A percentile compares a stretch with the other conserved stretches of the same genome.
phyloP scores from a whole-genome alignment of 176 grass and related monocot species.

The Poa annua region DNA sequence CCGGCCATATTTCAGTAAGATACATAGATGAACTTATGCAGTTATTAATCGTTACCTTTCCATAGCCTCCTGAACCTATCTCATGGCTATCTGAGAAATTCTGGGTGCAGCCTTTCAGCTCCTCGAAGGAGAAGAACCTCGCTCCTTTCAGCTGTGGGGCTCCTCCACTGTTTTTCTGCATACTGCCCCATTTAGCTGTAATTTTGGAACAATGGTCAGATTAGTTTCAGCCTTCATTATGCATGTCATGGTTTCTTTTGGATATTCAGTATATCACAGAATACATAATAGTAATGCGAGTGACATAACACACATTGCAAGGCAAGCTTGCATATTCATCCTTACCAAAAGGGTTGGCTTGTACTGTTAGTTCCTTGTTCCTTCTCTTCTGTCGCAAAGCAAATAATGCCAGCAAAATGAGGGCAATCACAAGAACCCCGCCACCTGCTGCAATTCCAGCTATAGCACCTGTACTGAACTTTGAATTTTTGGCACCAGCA shows the following conservation, averaged over 20 bases:
- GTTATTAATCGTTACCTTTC: constrained; percentile 34
- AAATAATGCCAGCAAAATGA: constrained; percentile 66
- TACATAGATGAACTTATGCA: not conserved
- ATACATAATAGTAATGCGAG: not conserved
- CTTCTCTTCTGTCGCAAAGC: constrained; percentile 68
- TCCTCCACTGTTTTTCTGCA: constrained; percentile 46
- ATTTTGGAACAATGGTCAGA: constrained; percentile 33
- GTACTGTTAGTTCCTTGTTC: constrained; percentile 42
- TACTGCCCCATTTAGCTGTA: constrained; percentile 52
- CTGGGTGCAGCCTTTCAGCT: constrained; percentile 64
- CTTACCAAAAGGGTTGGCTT: constrained; percentile 79
- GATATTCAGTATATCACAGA: not conserved
- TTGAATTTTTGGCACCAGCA: constrained; percentile 38
- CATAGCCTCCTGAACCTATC: constrained; percentile 69
- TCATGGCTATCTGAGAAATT: constrained; percentile 61
- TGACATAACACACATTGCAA: constrained; percentile 18
- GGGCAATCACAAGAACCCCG: constrained; percentile 65
- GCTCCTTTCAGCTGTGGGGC: constrained; percentile 68
- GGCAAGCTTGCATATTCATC: not conserved
- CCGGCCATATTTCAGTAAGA: not conserved
- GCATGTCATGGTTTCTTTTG: not conserved
- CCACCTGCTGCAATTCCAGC: constrained; percentile 72
- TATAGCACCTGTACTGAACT: constrained; percentile 58
- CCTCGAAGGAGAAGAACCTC: constrained; percentile 71
- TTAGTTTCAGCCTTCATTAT: not conserved